Conservation (phyloP, 495 filamentous ascomycete species). For the Aspergillus avenaceus region DNA sequence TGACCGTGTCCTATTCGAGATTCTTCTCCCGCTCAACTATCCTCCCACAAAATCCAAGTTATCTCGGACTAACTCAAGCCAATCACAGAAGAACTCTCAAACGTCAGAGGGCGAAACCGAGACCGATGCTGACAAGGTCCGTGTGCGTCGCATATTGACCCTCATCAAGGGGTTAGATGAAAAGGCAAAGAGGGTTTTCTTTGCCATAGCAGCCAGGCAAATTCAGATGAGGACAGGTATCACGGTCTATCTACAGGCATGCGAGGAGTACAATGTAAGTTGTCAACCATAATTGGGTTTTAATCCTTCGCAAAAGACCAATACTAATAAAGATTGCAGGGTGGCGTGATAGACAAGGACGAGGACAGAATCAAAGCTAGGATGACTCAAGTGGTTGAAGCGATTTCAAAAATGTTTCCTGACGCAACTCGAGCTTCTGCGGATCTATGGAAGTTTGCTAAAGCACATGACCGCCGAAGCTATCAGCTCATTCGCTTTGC, state of each 20-base stretch:
- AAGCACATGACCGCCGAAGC: constrained; percentile 81
- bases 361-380: constrained; percentile 63
- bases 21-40: constrained; percentile 77
- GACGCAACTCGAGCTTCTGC: constrained; percentile 61
- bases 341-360: constrained; percentile 73
- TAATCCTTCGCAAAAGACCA: too few species aligned
- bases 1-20: constrained; percentile 82
- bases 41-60: constrained; percentile 73
- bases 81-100: constrained; percentile 56
- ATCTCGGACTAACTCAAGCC: constrained; percentile 52
- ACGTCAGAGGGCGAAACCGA: constrained; percentile 43
- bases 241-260: constrained; percentile 67
- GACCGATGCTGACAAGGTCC: constrained; percentile 74
- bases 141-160: constrained; percentile 79
- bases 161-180: constrained; percentile 73
- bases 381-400: constrained; percentile 63
- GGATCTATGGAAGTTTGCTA: constrained; percentile 87
- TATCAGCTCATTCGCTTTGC: constrained; percentile 86
- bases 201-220: constrained; percentile 76
- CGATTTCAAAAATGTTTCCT: constrained; percentile 67
- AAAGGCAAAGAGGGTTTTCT: constrained; percentile 80
- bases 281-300: too few species aligned
- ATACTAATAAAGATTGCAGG: constrained; percentile 35
- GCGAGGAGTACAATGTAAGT: constrained; percentile 75
- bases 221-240: constrained; percentile 64